A percentile compares a stretch with the other conserved stretches of the same genome.
Evolutionary conservation across 768 basidiomycete species (phyloP).

Genomic region (Thelephora aurantiotincta): DNA sequence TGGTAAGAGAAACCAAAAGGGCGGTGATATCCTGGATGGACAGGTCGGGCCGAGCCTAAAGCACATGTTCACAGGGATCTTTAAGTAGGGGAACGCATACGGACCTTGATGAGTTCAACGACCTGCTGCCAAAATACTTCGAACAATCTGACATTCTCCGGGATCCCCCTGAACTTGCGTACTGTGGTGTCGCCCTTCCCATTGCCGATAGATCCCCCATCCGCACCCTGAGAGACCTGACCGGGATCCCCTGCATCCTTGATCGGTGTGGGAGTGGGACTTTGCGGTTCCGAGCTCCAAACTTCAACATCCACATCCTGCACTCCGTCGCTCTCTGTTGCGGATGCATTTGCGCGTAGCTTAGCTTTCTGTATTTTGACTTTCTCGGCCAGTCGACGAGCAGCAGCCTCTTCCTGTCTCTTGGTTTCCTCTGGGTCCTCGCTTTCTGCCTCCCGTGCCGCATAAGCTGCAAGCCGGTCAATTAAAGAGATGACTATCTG

Average conservation of each 20-base stretch:
- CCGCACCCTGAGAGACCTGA: slow-evolving; percentile 39
- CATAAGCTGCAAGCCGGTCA: slow-evolving; percentile 89
- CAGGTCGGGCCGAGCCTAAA: slow-evolving; percentile 87
- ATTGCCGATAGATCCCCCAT: slow-evolving; percentile 25
- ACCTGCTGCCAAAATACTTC: slow-evolving; percentile 99
- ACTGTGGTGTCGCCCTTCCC: slow-evolving; percentile 16
- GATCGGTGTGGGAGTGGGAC: slow-evolving; percentile 10
- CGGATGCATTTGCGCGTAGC: slow-evolving; percentile 30
- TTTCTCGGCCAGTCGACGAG: slow-evolving; percentile 74
- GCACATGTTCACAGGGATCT: slow-evolving; percentile 1
- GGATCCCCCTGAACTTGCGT: slow-evolving; percentile 88
- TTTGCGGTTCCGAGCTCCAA: slow-evolving; percentile 17
- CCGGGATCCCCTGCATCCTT: slow-evolving; percentile 14
- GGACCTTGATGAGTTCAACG: slow-evolving; percentile 90
- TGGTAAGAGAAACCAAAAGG: slow-evolving; percentile 86
- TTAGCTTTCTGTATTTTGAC: slow-evolving; percentile 63
- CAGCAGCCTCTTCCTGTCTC: slow-evolving; percentile 85
- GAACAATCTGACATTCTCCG: slow-evolving; percentile 88
- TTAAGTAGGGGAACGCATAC: slow-evolving; percentile 9
- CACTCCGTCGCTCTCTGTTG: slow-evolving; percentile 9
- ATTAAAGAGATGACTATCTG: slow-evolving; percentile 95
- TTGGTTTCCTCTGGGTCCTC: slow-evolving; percentile 94
- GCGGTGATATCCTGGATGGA: slow-evolving; percentile 98
- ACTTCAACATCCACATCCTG: slow-evolving; percentile 10
- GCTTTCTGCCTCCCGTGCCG: slow-evolving; percentile 92